Conservation (phyloP, 306 rosid species). For the Dicorynia guianensis region DNA sequence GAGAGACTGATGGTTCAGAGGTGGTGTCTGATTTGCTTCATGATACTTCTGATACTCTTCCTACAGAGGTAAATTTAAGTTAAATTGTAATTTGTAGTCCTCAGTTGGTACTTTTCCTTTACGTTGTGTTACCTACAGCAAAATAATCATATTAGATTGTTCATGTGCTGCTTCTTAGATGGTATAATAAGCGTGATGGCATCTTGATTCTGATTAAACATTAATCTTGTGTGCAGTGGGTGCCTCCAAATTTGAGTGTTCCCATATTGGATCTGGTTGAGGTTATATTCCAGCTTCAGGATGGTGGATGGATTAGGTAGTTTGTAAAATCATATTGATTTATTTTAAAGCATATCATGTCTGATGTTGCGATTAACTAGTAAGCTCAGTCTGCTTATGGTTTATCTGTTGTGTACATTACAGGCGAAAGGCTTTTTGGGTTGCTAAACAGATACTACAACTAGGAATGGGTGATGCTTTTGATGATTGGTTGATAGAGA, state of each 20-base stretch:
- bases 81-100: conserved; percentile 33
- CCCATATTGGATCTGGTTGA: conserved; percentile 94
- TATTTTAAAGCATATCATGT: conserved; percentile 7
- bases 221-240: conserved; percentile 78
- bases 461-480: conserved; percentile 99
- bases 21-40: conserved; percentile 57
- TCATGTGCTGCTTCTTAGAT: conserved; percentile 11
- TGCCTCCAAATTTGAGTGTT: conserved; percentile 88
- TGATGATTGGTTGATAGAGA: conserved; percentile 96
- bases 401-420: conserved; percentile 33
- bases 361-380: conserved; percentile 23
- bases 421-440: conserved; percentile 99
- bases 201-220: conserved; percentile 42
- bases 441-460: conserved; percentile 93
- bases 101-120: not conserved
- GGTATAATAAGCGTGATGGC: conserved; percentile 17
- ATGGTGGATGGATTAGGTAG: conserved; percentile 99
- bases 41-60: conserved; percentile 74
- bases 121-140: conserved; percentile 24
- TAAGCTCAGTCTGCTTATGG: conserved; percentile 35
- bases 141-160: conserved; percentile 28
- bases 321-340: conserved; percentile 28
- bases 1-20: conserved; percentile 45
- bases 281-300: conserved; percentile 93
- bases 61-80: conserved; percentile 75